phyloP scores from a whole-genome alignment of 768 basidiomycete genomes.

The Butyriboletus loyo region DNA sequence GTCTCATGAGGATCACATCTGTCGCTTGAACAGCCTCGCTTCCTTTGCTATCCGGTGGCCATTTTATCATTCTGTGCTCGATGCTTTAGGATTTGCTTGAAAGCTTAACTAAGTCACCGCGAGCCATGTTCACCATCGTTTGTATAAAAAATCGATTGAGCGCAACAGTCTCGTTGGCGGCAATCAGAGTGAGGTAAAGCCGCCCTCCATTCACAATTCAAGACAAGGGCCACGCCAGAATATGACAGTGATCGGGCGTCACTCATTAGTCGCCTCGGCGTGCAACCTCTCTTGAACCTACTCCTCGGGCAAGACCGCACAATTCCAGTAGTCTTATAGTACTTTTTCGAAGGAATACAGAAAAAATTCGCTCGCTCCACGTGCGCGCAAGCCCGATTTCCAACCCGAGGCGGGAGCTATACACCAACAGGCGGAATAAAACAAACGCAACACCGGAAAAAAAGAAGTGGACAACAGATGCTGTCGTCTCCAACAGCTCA shows the following conservation, averaged over 20 bases:
- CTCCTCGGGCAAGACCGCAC: background rate
- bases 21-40: background rate
- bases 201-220: background rate
- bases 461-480: background rate
- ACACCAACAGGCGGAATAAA: background rate
- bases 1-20: background rate
- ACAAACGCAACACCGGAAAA: background rate
- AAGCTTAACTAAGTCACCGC: background rate
- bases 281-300: background rate
- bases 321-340: background rate
- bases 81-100: background rate
- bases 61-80: background rate
- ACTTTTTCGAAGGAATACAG: background rate
- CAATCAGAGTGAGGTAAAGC: background rate
- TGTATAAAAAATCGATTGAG: background rate
- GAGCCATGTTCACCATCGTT: background rate
- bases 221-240: background rate
- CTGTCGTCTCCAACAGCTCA: constrained; percentile 22
- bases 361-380: background rate
- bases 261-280: background rate
- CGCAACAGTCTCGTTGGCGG: background rate
- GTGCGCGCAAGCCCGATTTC: background rate
- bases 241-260: background rate
- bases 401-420: background rate
- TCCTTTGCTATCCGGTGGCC: background rate